Base-by-base conservation (phyloP, 192 early-diverging fungal genomes). In the Podochytrium sp. region DNA sequence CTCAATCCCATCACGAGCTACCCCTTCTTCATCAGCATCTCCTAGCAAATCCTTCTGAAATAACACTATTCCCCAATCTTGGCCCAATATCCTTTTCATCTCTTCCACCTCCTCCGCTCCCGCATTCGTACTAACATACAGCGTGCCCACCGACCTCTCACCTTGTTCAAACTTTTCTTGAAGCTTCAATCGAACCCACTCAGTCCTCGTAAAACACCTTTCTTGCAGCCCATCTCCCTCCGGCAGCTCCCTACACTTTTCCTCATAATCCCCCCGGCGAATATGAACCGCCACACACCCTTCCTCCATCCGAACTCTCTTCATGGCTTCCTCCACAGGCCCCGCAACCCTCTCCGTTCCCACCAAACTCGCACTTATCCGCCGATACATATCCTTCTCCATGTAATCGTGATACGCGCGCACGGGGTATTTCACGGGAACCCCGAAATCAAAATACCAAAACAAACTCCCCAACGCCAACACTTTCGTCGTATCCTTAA, bases 391-490 rank as follows among this genome's bases (percentile, higher is more conserved):
- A 0, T 14, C 29, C 20, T 43, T 34, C 6, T 76, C 40, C 57
- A 76, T 61, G 47, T 61, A 76, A 51, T 76, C 58, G 7, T 60
- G 55, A 50, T 79, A 74, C 1, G 33, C 35, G 1, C 23, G 37
- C 7, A 80, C 14, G 1, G 78, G 79, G 53, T 79, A 80, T 25
- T 61, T 14, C 12, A 52, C 74, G 7, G 39, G 39, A 12, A 7
- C 14, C 2, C 53, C 79, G 59, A 80, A 80, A 23, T 74, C 63
- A 41, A 76, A 80, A 43, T 79, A 75, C 79, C 78, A 80, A 41
- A 80, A 80, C 71, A 75, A 42, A 10, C 29, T 50, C 12, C 76
- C 76, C 3, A 80, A 42, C 12, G 79, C 79, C 7, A 80, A 67
- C 4, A 80, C 79, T 39, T 34, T 38, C 0, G 32, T 61, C 0